Percentiles rank a stretch among this genome's conserved stretches.
Conservation (phyloP, 768 basidiomycete genomes). For the Termitomyces sp. region DNA sequence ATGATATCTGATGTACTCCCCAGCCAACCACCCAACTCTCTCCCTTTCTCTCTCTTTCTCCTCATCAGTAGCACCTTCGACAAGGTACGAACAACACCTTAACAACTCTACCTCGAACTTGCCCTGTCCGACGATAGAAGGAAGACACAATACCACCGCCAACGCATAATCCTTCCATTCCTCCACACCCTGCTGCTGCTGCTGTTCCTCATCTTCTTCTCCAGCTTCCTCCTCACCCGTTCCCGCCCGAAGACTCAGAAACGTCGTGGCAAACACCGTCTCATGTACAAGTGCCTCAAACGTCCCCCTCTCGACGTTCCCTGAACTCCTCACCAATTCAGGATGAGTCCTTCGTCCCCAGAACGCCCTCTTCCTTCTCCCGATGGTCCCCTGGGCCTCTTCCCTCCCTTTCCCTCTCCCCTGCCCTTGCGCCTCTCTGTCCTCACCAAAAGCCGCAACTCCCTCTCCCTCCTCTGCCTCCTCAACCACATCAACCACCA, state of each 20-base stretch:
- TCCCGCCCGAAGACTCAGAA: conserved; percentile 25
- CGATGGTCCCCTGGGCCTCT: conserved; percentile 17
- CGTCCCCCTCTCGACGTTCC: conserved; percentile 58
- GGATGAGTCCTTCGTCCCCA: conserved; percentile 80
- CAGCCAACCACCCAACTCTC: conserved; percentile 62
- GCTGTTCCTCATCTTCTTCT: conserved; percentile 9
- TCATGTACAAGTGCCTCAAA: conserved; percentile 83
- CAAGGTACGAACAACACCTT: conserved; percentile 61
- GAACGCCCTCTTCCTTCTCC: conserved; percentile 63
- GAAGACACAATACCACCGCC: conserved; percentile 57
- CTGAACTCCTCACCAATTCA: conserved; percentile 46
- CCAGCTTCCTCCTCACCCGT: conserved; percentile 1
- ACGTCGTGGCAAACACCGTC: conserved; percentile 74
- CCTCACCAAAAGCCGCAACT: conserved; percentile 15
- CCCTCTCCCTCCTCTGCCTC: conserved; percentile 24
- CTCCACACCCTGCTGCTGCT: conserved; percentile 13
- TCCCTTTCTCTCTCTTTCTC: conserved; percentile 35
- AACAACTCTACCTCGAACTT: conserved; percentile 71
- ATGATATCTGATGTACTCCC: conserved; percentile 61
- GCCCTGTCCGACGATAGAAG: conserved; percentile 46
- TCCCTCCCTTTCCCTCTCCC: conserved; percentile 26
- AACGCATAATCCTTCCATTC: conserved; percentile 65
- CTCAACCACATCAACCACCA: conserved; percentile 56
- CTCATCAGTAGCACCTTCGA: conserved; percentile 49
- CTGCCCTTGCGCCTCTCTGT: not conserved